Evolutionary conservation across 257 asterid genomes (phyloP).

Genomic region (Solanum tacnaense): DNA sequence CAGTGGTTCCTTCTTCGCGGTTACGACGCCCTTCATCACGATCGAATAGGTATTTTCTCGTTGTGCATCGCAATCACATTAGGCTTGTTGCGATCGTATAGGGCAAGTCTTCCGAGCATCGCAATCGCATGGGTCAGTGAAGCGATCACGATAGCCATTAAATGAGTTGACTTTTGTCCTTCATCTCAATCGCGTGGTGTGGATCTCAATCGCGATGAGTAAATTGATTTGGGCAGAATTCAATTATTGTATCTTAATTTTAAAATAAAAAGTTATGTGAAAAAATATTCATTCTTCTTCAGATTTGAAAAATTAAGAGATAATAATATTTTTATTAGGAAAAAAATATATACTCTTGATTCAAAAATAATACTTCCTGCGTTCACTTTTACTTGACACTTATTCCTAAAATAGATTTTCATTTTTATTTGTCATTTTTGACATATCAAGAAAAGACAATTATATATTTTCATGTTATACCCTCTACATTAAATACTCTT

Average conservation of each 20-base stretch:
- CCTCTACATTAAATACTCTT: background rate
- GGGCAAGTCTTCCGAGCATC: background rate
- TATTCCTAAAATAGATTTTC: too few species aligned
- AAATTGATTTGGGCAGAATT: background rate
- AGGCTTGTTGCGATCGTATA: background rate
- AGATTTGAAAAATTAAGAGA: background rate
- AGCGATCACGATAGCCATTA: background rate
- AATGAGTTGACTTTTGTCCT: background rate
- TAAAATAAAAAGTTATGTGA: background rate
- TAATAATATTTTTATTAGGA: too few species aligned
- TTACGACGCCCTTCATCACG: background rate
- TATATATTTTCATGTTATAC: too few species aligned
- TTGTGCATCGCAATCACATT: background rate
- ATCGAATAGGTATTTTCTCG: background rate
- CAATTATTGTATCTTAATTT: too few species aligned
- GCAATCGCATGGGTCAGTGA: background rate
- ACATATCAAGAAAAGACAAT: background rate
- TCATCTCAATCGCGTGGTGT: background rate
- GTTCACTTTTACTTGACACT: too few species aligned
- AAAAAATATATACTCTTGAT: background rate
- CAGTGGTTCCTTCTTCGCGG: background rate
- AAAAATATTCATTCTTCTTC: background rate
- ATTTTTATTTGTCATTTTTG: too few species aligned
- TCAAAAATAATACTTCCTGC: too few species aligned
- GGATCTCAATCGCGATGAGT: background rate